Conservation (phyloP, 306 rosid species). For the Rubus parviflorus region DNA sequence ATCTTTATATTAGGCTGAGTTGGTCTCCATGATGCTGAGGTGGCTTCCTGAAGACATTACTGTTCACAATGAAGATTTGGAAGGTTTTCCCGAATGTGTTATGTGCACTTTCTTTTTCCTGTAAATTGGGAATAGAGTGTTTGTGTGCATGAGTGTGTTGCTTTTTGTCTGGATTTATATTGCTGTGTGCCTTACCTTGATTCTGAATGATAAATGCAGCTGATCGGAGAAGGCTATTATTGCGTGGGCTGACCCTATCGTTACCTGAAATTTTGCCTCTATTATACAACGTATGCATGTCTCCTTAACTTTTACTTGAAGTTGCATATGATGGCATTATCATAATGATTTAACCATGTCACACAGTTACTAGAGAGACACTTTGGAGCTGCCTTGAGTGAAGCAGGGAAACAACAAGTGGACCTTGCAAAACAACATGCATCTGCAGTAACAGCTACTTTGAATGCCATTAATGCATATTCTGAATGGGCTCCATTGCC, state of each 20-base stretch:
- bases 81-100: conserved; percentile 54
- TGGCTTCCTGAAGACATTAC: conserved; percentile 99
- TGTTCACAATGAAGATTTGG: conserved; percentile 96
- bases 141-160: conserved; percentile 1
- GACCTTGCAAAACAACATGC: conserved; percentile 82
- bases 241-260: conserved; percentile 86
- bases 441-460: conserved; percentile 66
- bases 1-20: conserved; percentile 71
- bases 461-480: conserved; percentile 90
- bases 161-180: conserved; percentile 23
- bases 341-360: conserved; percentile 36
- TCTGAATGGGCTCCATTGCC: conserved; percentile 99
- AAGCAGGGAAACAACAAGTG: conserved; percentile 72
- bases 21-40: conserved; percentile 94
- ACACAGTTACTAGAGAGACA: conserved; percentile 84
- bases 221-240: conserved; percentile 80
- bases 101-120: conserved; percentile 17
- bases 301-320: conserved; percentile 25
- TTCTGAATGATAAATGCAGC: conserved; percentile 47
- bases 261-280: conserved; percentile 87
- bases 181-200: conserved; percentile 29
- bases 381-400: conserved; percentile 74
- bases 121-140: neutral
- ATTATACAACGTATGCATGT: conserved; percentile 60
- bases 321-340: conserved; percentile 15